Evolutionary conservation across 2,329 filamentous ascomycete genomes (phyloP), one percentile per base, ranked within the genome.

Genomic region (Blumeriella jaapii): DNA sequence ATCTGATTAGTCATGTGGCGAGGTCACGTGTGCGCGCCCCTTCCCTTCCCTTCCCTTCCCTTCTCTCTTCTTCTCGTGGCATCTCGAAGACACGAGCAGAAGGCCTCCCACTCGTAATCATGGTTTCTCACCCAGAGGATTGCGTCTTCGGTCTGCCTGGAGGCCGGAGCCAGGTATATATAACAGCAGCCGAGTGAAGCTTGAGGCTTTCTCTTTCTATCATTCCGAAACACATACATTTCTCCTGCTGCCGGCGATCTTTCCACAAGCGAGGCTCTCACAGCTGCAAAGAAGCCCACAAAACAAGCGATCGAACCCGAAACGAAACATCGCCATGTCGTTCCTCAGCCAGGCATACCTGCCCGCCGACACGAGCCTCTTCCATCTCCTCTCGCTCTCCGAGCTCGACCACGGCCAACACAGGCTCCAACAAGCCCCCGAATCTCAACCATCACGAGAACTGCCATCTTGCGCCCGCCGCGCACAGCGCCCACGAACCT

Each of bases 321-420:
- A n/a, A 24, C 22, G 6, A 22, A 36, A 30, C 6, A 41, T 19
- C 38, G 48, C 40, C 9, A 51, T 51, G 49, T 47, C 49, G 49
- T 49, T 51, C 47, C 50, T 50, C 43, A 39, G 39, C 27, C 46
- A 44, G 46, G 37, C 39, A 31, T 44, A 47, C 34, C 38, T 49
- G 28, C 31, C 40, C 29, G 38, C 47, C 14, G 46, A 50, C 24
- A 35, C 44, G 1, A 25, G 25, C 22, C 65, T 78, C 51, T 73
- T 77, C 64, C 69, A 69, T 41, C 64, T 78, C 44, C 67, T 78
- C 34, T n/a, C n/a, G n/a, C n/a, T n/a, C n/a, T 68, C 74, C 48
- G 71, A 74, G 58, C 74, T 71, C 47, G 71, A 77, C 22, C 4
- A n/a, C n/a, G n/a, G n/a, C n/a, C n/a, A n/a, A n/a, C n/a, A n/a